A percentile compares a stretch with the other conserved stretches of the same genome.
Evolutionary conservation across 768 basidiomycete genomes (phyloP).

Genomic region (Punctularia strigosozonata): DNA sequence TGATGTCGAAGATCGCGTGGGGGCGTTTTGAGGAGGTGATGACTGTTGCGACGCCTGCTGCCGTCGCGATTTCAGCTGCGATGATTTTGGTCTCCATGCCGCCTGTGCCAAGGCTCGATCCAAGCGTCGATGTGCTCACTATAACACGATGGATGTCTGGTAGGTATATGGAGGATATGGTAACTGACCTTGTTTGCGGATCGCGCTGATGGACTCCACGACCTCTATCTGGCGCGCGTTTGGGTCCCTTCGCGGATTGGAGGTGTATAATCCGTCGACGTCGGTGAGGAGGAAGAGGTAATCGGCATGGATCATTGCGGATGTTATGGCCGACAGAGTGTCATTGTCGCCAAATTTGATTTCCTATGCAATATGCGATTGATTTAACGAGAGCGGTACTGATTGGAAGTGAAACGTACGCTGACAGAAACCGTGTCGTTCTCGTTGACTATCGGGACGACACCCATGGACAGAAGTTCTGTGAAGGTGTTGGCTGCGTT

Average conservation of each 20-base stretch:
- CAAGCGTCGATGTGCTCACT: constrained; percentile 91
- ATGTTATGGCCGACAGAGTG: constrained; percentile 92
- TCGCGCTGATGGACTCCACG: constrained; percentile 72
- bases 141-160: constrained; percentile 1
- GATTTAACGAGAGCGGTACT: background rate
- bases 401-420: constrained; percentile 35
- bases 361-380: constrained; percentile 58
- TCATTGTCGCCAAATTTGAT: constrained; percentile 99
- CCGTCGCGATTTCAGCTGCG: constrained; percentile 94
- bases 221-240: constrained; percentile 68
- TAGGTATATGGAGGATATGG: background rate
- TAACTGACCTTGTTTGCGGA: constrained; percentile 64
- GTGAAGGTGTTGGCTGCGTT: constrained; percentile 95
- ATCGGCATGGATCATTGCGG: constrained; percentile 96
- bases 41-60: constrained; percentile 86
- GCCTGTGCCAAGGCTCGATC: constrained; percentile 89
- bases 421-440: constrained; percentile 98
- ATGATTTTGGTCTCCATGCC: constrained; percentile 99
- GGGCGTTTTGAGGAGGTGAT: constrained; percentile 80
- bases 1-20: constrained; percentile 63
- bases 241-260: constrained; percentile 89
- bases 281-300: constrained; percentile 95
- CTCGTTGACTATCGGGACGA: constrained; percentile 97
- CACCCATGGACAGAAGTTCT: constrained; percentile 85
- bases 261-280: constrained; percentile 90